Base-by-base conservation (phyloP, 805 yeast genomes). In the Ogataea neopini region DNA sequence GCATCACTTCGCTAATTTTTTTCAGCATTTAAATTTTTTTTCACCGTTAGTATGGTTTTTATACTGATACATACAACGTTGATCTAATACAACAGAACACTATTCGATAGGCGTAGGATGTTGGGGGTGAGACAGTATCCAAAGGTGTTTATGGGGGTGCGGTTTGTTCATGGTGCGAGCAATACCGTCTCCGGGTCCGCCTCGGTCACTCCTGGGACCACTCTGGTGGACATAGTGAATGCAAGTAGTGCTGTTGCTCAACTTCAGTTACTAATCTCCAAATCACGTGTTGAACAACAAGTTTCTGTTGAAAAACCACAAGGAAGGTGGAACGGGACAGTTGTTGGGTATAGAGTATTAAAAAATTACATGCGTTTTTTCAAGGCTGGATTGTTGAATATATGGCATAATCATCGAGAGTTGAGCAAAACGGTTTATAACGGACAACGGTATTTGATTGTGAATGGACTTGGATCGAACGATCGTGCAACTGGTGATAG, bases 371-470 rank as follows among this genome's bases (percentile, higher is more conserved):
- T 83, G 34, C 61, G 61, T 5, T 82, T 83, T 60, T 85, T 84
- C 66, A 76, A 76, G 50, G 61, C 67, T 2, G 91, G 92, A 1
- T 70, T 84, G 2, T 62, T 67, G 17, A 77, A 76, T 52, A 76
- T 83, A 0, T 81, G 84, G 80, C 51, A 62, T 1, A 80, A 80
- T 49, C 56, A 68, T 23, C 61, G 59, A 19, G 47, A 53, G 1
- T 58, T 73, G 2, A 59, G 58, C 6, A 45, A 51, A 6, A 47
- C 53, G 1, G 45, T 74, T 13, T 63, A 57, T 39, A 51, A 58
- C 20, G 53, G 56, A 10, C 56, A 61, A 18, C 62, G 59, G 38
- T 61, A 61, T 43, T 37, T 69, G 26, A 58, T 59, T 22, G 63
- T 67, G 29, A 59, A 60, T 36, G 59, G 61, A 10, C 53, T 57